A percentile compares a stretch with the other conserved stretches of the same genome.
Evolutionary conservation across 75 land plant species (phyloP).

Genomic region (Cupressus sempervirens): DNA sequence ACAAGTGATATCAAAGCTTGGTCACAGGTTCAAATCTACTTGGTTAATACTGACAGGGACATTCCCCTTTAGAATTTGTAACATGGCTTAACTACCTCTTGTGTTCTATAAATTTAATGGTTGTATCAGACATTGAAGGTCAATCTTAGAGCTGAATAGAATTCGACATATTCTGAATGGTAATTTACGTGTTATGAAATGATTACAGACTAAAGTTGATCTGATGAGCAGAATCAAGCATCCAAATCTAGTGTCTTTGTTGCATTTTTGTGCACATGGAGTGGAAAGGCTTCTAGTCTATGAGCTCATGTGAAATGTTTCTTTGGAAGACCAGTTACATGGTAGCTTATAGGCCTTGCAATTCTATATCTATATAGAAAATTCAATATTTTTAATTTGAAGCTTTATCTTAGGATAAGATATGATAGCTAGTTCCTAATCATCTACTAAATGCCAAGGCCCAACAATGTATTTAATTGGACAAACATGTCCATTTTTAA

Average conservation of each 20-base stretch:
- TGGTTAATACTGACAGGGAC: too few species aligned
- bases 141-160: background rate
- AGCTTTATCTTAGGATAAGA: background rate
- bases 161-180: background rate
- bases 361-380: background rate
- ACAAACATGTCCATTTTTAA: background rate
- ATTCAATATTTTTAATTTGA: background rate
- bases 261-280: slow-evolving; percentile 33
- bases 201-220: slow-evolving; percentile 30
- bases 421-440: background rate
- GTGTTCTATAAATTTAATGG: too few species aligned
- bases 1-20: too few species aligned
- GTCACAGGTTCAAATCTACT: too few species aligned
- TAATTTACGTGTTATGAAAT: too few species aligned
- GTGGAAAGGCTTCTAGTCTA: slow-evolving; percentile 25
- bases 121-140: too few species aligned
- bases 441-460: background rate
- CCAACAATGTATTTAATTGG: background rate
- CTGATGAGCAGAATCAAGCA: slow-evolving; percentile 38
- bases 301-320: slow-evolving; percentile 40
- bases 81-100: too few species aligned
- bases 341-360: slow-evolving; percentile 13
- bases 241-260: slow-evolving; percentile 34
- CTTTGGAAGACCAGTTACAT: slow-evolving; percentile 39
- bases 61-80: too few species aligned